A percentile compares a stretch with the other conserved stretches of the same genome.
Evolutionary conservation across 352 stramenopile species (phyloP).

Genomic region (Pythium utonaiense): DNA sequence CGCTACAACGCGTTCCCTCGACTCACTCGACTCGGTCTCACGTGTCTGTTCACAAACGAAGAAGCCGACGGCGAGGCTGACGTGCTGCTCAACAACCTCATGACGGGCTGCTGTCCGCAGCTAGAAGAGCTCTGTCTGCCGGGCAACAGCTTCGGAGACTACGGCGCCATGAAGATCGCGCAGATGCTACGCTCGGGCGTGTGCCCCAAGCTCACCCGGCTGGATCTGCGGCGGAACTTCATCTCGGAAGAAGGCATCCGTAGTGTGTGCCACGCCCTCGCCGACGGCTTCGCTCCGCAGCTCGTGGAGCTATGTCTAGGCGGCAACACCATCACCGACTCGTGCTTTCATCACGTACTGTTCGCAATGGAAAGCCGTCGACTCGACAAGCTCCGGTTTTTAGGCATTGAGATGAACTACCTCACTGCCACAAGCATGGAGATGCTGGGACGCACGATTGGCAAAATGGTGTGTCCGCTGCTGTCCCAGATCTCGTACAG

Average conservation of each 20-base stretch:
- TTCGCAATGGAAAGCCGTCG: too few species aligned
- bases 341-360: conserved; percentile 59
- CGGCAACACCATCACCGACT: conserved; percentile 85
- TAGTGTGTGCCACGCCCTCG: conserved; percentile 62
- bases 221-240: conserved; percentile 81
- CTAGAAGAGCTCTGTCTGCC: conserved; percentile 65
- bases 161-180: conserved; percentile 68
- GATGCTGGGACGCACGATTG: conserved; percentile 80
- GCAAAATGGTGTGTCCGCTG: conserved; percentile 71
- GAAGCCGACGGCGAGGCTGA: conserved; percentile 79
- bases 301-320: conserved; percentile 85
- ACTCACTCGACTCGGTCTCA: conserved; percentile 61
- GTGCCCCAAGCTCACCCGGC: conserved; percentile 57
- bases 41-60: conserved; percentile 85
- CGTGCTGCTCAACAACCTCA: conserved; percentile 55
- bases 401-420: conserved; percentile 80
- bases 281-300: conserved; percentile 39
- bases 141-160: conserved; percentile 75
- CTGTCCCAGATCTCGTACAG: conserved; percentile 87
- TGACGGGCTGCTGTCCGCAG: conserved; percentile 58
- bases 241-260: conserved; percentile 75
- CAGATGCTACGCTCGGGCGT: conserved; percentile 63
- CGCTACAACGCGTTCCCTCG: conserved; percentile 47
- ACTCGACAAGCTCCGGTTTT: conserved; percentile 65
- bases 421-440: conserved; percentile 83